These are phyloP conservation scores for Hypoxylon cercidicola DNA, from an alignment of 495 filamentous ascomycete genomes.

Conservation along the genomic window DNA sequence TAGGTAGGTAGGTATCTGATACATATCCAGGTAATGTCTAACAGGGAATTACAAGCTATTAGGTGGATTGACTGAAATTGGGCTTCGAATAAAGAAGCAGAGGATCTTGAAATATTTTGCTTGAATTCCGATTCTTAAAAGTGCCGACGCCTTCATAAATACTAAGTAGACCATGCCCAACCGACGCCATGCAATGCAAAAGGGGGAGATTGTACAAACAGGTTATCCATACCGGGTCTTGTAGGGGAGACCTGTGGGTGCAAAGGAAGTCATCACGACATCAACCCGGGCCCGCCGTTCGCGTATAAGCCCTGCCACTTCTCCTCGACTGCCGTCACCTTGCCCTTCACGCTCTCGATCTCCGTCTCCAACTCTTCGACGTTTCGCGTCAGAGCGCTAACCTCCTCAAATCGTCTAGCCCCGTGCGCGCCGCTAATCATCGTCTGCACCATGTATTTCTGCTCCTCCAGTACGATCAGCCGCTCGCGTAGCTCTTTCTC, in stretches of 20 bases:
- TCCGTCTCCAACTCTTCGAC: conserved; percentile 85
- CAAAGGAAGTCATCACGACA: conserved; percentile 2
- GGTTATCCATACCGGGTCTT: not conserved
- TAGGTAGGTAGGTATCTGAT: too few relatives aligned
- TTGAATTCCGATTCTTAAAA: conserved; percentile 6
- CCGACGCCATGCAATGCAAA: conserved; percentile 48
- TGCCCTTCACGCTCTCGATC: conserved; percentile 72
- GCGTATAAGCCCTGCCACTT: conserved; percentile 61
- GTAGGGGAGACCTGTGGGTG: not conserved
- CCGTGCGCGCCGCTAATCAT: conserved; percentile 88
- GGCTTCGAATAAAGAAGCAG: not conserved
- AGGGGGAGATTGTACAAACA: conserved; percentile 14
- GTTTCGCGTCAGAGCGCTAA: conserved; percentile 80
- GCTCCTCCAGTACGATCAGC: conserved; percentile 92
- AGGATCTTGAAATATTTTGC: conserved; percentile 7
- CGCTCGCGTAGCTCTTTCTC: conserved; percentile 87
- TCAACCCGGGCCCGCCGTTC: conserved; percentile 29
- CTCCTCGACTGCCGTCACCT: conserved; percentile 66
- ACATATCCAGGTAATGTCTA: too few relatives aligned
- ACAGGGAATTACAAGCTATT: too few relatives aligned
- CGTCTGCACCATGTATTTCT: conserved; percentile 87
- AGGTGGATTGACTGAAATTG: too few relatives aligned
- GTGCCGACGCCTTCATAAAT: conserved; percentile 12
- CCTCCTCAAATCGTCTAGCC: conserved; percentile 88
- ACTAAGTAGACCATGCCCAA: conserved; percentile 18